Evolutionary conservation across 306 rosid genomes (phyloP), one percentile per base, ranked within the genome.

Genomic region (Cicer arietinum): DNA sequence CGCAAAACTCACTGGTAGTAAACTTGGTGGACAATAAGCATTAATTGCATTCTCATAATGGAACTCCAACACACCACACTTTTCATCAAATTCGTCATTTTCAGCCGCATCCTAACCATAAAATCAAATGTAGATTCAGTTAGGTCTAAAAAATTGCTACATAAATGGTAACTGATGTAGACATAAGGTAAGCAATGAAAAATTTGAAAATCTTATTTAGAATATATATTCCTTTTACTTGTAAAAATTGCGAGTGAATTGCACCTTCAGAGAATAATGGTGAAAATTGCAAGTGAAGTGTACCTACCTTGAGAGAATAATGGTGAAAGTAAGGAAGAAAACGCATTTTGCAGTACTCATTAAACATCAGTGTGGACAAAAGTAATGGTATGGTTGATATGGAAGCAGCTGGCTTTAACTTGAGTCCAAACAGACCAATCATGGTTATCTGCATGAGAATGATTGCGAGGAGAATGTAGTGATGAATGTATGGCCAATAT

Each of bases 381-480:
- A 92, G 85, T 22, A 94, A 71, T 52, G 96, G 97, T 80, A 94
- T 74, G 39, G 95, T 87, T 78, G 89, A 87, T 82, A 91, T 83
- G 73, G 96, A 77, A 20, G 97, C 98, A 42, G 96, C 93, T 59
- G 95, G 95, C 58, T 91, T 94, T 25, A 83, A 80, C 83, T 94
- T 94, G 61, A 91, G 81, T 72, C 96, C 96, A 54, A 90, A 90
- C 35, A 91, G 73, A 75, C 98, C 97, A 73, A 94, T 91, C 97
- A 94, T 91, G n/a, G 95, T 90, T 70, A 90, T 82, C 85, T 94
- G 97, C 98, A 94, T 89, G 11, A 94, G 92, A 83, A 88, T 59
- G 56, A 91, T 82, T 47, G 93, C 89, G 17, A 90, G 69, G 51
- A 94, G 85, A 68, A 91, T 90, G 71, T 91, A 85, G 84, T 83